Percentiles rank a stretch among this genome's conserved stretches.
Conservation (phyloP, 768 basidiomycete genomes). For the Auricularia auricula-judae region DNA sequence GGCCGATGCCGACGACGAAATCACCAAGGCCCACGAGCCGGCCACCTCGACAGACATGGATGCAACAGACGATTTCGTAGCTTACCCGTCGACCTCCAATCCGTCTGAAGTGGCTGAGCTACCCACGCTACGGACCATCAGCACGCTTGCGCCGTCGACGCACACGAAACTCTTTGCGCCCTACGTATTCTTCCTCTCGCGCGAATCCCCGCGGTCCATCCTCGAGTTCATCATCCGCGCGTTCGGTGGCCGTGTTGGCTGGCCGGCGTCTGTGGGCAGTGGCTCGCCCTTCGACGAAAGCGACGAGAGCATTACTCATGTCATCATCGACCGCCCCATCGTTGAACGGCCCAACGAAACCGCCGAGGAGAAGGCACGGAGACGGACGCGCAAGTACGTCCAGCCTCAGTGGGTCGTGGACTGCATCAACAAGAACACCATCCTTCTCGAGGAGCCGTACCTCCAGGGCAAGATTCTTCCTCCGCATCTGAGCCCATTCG, state of each 20-base stretch:
- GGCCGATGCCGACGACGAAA: slow-evolving; percentile 16
- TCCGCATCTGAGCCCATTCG: slow-evolving; percentile 94
- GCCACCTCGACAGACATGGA: slow-evolving; percentile 36
- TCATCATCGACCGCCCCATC: slow-evolving; percentile 84
- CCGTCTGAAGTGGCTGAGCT: slow-evolving; percentile 33
- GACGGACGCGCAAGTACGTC: slow-evolving; percentile 68
- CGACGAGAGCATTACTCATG: slow-evolving; percentile 84
- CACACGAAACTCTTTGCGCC: slow-evolving; percentile 64
- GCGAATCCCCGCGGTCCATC: slow-evolving; percentile 81
- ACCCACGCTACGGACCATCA: slow-evolving; percentile 58
- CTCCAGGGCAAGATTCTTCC: slow-evolving; percentile 78
- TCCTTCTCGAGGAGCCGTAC: slow-evolving; percentile 79
- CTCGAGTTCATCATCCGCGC: slow-evolving; percentile 92
- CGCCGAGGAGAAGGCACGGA: slow-evolving; percentile 46
- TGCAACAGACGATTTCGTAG: slow-evolving; percentile 69
- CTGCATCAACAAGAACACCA: slow-evolving; percentile 78
- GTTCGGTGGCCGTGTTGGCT: slow-evolving; percentile 87
- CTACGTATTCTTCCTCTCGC: slow-evolving; percentile 87
- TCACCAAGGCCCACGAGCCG: slow-evolving; percentile 22
- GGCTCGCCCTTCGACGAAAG: slow-evolving; percentile 71
- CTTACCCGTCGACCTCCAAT: slow-evolving; percentile 43
- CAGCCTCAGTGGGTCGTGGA: slow-evolving; percentile 99
- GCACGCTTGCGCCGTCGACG: slow-evolving; percentile 44
- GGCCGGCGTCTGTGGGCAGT: slow-evolving; percentile 70
- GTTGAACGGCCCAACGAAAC: slow-evolving; percentile 38